These are phyloP conservation scores for Mentha longifolia DNA, from an alignment of 257 asterid species.

Conservation along the genomic window DNA sequence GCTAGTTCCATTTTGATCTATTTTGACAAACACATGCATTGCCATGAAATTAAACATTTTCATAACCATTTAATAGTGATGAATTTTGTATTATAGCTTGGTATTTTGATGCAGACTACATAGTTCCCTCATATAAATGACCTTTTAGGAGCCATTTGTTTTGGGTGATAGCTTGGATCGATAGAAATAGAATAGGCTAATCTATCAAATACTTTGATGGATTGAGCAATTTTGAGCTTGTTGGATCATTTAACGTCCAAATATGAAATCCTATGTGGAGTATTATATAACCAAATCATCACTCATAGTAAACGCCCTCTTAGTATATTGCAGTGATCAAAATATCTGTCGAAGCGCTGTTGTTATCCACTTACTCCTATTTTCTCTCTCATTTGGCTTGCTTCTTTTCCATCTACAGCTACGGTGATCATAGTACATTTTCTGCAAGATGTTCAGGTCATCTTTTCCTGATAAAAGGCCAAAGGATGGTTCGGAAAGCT, in stretches of 20 bases:
- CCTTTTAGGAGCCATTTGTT: background rate
- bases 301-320: background rate
- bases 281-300: too few relatives aligned
- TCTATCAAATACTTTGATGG: background rate
- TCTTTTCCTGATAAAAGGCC: constrained; percentile 44
- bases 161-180: background rate
- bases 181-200: background rate
- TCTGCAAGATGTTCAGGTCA: constrained; percentile 63
- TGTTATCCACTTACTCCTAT: constrained; percentile 1
- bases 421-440: constrained; percentile 39
- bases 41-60: background rate
- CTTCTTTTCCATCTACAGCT: constrained; percentile 16
- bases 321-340: background rate
- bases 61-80: background rate
- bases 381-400: constrained; percentile 4
- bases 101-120: constrained; percentile 10
- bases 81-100: background rate
- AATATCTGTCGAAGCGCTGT: constrained; percentile 1
- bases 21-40: background rate
- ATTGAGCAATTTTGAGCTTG: background rate
- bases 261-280: background rate
- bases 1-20: background rate
- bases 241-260: background rate
- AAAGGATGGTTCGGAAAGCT: constrained; percentile 68
- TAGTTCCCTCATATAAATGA: background rate